Evolutionary conservation across 2,329 filamentous ascomycete species (phyloP).

Genomic region (Paracoccidioides brasiliensis): DNA sequence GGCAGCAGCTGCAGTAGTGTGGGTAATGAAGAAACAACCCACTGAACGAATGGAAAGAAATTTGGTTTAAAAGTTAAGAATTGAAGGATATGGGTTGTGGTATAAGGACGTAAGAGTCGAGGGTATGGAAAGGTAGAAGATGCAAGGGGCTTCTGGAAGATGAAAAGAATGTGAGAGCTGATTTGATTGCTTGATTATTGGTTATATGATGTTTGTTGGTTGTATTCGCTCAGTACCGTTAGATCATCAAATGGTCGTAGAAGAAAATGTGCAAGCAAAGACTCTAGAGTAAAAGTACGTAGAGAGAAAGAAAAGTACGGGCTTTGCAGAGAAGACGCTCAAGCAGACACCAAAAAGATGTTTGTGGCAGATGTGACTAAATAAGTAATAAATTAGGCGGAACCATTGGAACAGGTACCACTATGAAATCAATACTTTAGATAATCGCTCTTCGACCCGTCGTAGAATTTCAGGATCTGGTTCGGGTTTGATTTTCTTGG

Average conservation of each 20-base stretch:
- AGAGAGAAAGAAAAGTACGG: background rate
- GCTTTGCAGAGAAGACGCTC: too few species aligned
- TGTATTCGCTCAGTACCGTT: conserved; percentile 6
- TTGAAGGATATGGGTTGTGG: too few species aligned
- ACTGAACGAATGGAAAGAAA: too few species aligned
- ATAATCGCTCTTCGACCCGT: conserved; percentile 29
- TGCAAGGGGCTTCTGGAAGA: background rate
- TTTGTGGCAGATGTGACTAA: background rate
- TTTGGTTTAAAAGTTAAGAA: too few species aligned
- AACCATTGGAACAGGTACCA: background rate
- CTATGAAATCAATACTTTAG: conserved; percentile 12
- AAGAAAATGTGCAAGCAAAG: conserved; percentile 2
- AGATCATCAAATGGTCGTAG: conserved; percentile 6
- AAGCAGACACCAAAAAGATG: background rate
- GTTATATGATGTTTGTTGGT: background rate
- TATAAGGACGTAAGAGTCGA: background rate
- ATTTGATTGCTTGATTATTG: background rate
- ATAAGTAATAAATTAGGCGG: background rate
- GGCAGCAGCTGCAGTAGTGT: too few species aligned
- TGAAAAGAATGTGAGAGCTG: background rate
- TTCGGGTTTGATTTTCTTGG: conserved; percentile 28
- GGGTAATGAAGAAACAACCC: too few species aligned
- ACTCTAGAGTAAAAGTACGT: background rate
- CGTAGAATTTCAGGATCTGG: conserved; percentile 27
- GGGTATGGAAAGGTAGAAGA: background rate